Conservation (phyloP, 176 grass and related monocot species). For the Oryza rufipogon region DNA sequence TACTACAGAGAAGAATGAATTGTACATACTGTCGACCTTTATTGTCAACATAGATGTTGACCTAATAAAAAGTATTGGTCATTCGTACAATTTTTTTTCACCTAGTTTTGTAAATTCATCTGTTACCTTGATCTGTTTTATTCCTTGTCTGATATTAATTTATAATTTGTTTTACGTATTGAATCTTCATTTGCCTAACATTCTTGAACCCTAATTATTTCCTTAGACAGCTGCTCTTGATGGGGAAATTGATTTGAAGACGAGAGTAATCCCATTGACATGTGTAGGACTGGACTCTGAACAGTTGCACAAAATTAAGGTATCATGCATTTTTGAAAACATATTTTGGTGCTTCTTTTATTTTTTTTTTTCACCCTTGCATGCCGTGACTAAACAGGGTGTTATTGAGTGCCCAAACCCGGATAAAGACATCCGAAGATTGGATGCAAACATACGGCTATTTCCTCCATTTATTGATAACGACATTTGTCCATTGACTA, state of each 20-base stretch:
- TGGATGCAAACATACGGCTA: constrained; percentile 92
- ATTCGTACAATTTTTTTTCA: neutral
- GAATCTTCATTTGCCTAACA: constrained; percentile 14
- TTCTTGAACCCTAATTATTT: constrained; percentile 47
- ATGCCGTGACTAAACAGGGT: constrained; percentile 67
- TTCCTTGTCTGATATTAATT: neutral
- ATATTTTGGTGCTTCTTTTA: constrained; percentile 21
- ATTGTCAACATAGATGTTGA: neutral
- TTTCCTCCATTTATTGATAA: constrained; percentile 99
- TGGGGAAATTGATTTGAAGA: constrained; percentile 96
- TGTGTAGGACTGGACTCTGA: constrained; percentile 78
- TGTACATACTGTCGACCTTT: neutral
- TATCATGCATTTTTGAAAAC: constrained; percentile 36
- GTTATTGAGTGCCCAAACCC: constrained; percentile 88
- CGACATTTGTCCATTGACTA: constrained; percentile 79
- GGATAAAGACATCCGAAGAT: constrained; percentile 98
- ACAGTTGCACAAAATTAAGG: constrained; percentile 95
- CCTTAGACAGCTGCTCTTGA: constrained; percentile 91
- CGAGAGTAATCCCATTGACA: constrained; percentile 70
- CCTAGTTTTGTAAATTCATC: constrained; percentile 17
- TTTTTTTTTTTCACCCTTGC: constrained; percentile 38
- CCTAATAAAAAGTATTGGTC: neutral
- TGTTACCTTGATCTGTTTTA: constrained; percentile 18
- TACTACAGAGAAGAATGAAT: neutral
- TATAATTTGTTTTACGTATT: constrained; percentile 6